Base-by-base conservation (phyloP, 73 alveolate genomes). In the Stentor coeruleus region DNA sequence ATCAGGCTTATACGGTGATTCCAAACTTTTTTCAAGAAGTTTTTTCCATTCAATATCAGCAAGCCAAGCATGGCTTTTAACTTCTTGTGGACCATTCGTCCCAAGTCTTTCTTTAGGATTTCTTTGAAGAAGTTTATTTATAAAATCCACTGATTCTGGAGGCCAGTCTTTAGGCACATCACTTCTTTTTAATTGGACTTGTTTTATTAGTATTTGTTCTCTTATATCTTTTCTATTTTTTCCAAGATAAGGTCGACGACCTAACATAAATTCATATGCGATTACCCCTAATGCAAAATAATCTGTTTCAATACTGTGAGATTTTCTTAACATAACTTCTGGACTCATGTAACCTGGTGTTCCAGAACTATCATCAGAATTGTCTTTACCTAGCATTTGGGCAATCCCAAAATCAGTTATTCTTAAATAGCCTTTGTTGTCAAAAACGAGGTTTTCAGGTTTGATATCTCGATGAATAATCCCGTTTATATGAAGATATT, bases 131-230 rank as follows among this genome's bases (percentile, higher is more conserved):
- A 88, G 88, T 81, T 90, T 97, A 86, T 96, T 96, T 3, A 96
- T 95, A 83, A 96, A 96, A 87, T 96, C 99, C 41, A 98, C 98
- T 42, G 98, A 94, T 91, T 96, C 99, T 60, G 90, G 82, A 6
- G 97, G 79, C 98, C 99, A 96, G 80, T 98, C 99, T 73, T 87
- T 92, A 0, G 99, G 99, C 14, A 96, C 82, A 74, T 95, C 90
- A 37, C 77, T 81, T 77, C 84, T 82, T 82, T 93, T 96, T 41
- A 96, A 82, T 74, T 92, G 86, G 26, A 92, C 85, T 85, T 95
- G 87, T 76, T 89, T 81, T 30, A 88, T 84, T 30, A 95, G n/a
- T 2, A 96, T 89, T 85, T 89, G 82, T 42, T 93, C 96, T 42
- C 93, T 59, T 15, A 96, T 89, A 81, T 96, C 98, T 74, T 93